Percentiles rank a stretch among this genome's conserved stretches.
phyloP scores from a whole-genome alignment of 306 rosid genomes.

The Vigna hirtella region DNA sequence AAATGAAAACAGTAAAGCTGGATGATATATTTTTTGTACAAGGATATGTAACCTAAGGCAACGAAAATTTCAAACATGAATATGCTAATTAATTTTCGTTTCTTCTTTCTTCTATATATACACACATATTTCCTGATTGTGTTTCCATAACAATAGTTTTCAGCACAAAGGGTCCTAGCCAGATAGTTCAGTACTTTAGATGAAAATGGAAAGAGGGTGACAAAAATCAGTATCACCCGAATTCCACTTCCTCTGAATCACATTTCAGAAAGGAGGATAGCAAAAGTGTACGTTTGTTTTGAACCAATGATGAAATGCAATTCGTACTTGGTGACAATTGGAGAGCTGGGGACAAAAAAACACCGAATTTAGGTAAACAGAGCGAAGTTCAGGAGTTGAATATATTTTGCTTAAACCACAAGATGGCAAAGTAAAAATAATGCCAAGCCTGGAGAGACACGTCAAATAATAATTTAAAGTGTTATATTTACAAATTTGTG shows the following conservation, averaged over 20 bases:
- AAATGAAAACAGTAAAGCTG: no score
- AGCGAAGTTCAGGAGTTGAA: slow-evolving; percentile 10
- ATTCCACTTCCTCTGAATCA: slow-evolving; percentile 15
- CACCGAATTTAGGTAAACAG: neutral
- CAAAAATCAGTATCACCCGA: neutral
- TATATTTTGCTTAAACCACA: slow-evolving; percentile 9
- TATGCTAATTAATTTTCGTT: no score
- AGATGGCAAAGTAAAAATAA: slow-evolving; percentile 32
- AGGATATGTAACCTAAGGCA: no score
- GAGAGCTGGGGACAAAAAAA: neutral
- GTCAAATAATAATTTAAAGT: slow-evolving; percentile 3
- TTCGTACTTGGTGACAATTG: neutral
- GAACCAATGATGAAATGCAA: neutral
- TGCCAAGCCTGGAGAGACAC: slow-evolving; percentile 34
- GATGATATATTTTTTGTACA: no score
- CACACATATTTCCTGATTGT: no score
- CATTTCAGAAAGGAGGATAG: neutral
- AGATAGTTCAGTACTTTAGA: neutral
- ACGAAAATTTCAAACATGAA: no score
- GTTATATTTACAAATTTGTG: slow-evolving; percentile 47
- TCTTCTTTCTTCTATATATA: no score
- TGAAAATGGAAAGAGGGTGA: neutral
- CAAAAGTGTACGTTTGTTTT: slow-evolving; percentile 4
- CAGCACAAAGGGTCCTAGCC: neutral
- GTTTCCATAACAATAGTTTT: neutral